Evolutionary conservation across 257 asterid genomes (phyloP).

Genomic region (Przewalskia tangutica): DNA sequence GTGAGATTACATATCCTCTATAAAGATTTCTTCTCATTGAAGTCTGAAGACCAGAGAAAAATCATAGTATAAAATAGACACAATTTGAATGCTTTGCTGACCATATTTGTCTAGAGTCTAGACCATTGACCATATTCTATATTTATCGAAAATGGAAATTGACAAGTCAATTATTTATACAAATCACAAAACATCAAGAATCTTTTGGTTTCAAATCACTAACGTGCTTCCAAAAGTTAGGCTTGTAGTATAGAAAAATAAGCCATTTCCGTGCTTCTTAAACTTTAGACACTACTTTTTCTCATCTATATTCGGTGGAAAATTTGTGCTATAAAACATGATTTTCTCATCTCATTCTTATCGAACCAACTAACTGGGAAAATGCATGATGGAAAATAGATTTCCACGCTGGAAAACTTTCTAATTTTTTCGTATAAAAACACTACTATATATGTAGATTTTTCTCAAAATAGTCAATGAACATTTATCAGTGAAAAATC

Average conservation of each 20-base stretch:
- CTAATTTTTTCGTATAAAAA: no score
- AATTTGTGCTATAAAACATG: no score
- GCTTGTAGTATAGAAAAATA: neutral
- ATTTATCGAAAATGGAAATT: neutral
- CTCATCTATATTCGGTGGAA: neutral
- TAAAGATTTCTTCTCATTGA: neutral
- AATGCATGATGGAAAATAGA: no score
- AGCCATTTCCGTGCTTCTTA: neutral
- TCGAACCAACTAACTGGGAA: no score
- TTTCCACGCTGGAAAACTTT: no score
- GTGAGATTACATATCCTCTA: neutral
- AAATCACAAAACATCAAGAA: neutral
- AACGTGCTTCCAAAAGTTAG: neutral
- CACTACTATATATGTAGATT: no score
- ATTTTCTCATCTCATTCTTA: no score
- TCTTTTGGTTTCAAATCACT: neutral
- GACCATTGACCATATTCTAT: neutral
- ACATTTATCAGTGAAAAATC: no score
- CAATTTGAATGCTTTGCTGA: neutral
- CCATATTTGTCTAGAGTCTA: neutral
- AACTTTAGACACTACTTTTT: neutral
- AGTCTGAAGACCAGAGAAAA: neutral
- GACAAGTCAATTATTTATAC: neutral
- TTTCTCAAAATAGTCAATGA: no score
- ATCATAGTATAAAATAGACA: neutral